Percentiles rank a stretch among this genome's conserved stretches.
Evolutionary conservation across 78 protist genomes (phyloP).

Genomic region (Dictyostelium purpureum): DNA sequence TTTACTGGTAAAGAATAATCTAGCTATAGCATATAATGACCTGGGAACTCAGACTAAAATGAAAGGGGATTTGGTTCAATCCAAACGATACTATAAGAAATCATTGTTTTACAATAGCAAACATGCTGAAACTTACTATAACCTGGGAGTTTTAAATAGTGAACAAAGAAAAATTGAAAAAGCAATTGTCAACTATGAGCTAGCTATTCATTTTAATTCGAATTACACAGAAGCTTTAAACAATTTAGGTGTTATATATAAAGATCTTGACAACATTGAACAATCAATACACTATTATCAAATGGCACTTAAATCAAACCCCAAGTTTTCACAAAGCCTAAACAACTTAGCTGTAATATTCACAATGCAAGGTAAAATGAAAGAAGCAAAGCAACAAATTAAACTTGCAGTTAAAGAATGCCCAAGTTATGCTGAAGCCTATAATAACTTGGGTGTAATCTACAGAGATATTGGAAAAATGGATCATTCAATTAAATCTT

Average conservation of each 20-base stretch:
- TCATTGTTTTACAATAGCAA: constrained; percentile 67
- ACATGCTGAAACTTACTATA: constrained; percentile 82
- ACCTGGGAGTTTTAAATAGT: constrained; percentile 79
- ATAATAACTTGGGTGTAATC: constrained; percentile 80
- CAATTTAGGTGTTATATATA: constrained; percentile 85
- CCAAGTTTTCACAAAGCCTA: constrained; percentile 52
- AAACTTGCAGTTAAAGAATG: constrained; percentile 51
- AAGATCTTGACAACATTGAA: constrained; percentile 43
- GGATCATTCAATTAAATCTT: constrained; percentile 52
- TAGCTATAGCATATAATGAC: constrained; percentile 78
- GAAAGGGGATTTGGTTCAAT: constrained; percentile 27
- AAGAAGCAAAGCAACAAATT: constrained; percentile 7
- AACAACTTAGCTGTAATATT: constrained; percentile 76
- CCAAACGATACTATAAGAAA: constrained; percentile 56
- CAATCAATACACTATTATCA: constrained; percentile 70
- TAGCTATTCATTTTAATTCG: constrained; percentile 78
- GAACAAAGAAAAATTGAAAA: constrained; percentile 16
- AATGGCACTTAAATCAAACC: constrained; percentile 41
- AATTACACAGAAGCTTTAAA: constrained; percentile 81
- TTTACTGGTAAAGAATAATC: constrained; percentile 31
- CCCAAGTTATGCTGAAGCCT: constrained; percentile 73
- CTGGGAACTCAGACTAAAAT: constrained; percentile 71
- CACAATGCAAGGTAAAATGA: constrained; percentile 65
- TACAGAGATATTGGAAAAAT: constrained; percentile 80
- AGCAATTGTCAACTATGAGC: constrained; percentile 73